Conservation (phyloP, 257 asterid genomes). For the Misopates orontium region DNA sequence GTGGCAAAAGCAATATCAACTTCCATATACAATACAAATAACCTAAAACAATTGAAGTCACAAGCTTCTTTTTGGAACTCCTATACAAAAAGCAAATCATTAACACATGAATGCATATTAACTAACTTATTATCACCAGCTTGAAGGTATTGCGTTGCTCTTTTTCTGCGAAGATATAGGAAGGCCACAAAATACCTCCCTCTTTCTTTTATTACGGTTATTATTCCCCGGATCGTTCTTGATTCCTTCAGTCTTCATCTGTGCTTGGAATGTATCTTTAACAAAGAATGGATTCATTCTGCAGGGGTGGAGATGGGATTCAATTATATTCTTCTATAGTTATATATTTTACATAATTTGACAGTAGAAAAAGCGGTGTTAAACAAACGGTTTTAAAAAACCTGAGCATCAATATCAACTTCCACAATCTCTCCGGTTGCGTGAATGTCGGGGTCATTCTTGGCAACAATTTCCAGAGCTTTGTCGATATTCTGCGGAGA, state of each 20-base stretch:
- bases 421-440: constrained; percentile 59
- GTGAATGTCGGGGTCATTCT: constrained; percentile 58
- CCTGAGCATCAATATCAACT: constrained; percentile 86
- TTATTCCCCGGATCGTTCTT: constrained; percentile 38
- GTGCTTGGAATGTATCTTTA: constrained; percentile 58
- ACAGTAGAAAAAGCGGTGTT: too few relatives aligned
- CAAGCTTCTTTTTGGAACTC: background rate
- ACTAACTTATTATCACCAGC: constrained; percentile 29
- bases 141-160: constrained; percentile 23
- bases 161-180: constrained; percentile 53
- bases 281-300: constrained; percentile 79
- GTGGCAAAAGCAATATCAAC: too few relatives aligned
- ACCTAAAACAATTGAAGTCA: background rate
- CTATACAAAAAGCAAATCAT: constrained; percentile 27
- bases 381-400: constrained; percentile 12
- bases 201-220: constrained; percentile 42
- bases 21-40: background rate
- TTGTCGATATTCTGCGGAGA: constrained; percentile 68
- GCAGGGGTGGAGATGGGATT: constrained; percentile 16
- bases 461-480: constrained; percentile 70
- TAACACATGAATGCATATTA: background rate
- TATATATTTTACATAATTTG: background rate
- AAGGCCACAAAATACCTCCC: constrained; percentile 44
- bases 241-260: constrained; percentile 48
- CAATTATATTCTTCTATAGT: background rate